Base-by-base conservation (phyloP, 768 basidiomycete species). In the Dioszegia hungarica region DNA sequence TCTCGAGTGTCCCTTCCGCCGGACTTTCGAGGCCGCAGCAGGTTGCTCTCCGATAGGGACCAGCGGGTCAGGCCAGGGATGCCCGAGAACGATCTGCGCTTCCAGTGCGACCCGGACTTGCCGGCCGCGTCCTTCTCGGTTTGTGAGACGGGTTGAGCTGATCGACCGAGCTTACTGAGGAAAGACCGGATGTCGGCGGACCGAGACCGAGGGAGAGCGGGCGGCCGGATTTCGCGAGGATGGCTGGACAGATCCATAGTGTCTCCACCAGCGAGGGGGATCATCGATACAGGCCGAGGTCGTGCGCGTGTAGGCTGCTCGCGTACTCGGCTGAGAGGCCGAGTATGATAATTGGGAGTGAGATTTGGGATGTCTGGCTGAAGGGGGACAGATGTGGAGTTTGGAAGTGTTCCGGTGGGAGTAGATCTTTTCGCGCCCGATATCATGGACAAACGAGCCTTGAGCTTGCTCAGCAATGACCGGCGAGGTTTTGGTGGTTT, bases 241-340 rank as follows among this genome's bases (percentile, higher is more conserved):
- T n/a, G n/a, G n/a, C n/a, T n/a, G n/a, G n/a, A n/a, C n/a, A n/a
- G n/a, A n/a, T n/a, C n/a, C n/a, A n/a, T n/a, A n/a, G n/a, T n/a
- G n/a, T n/a, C n/a, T n/a, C n/a, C n/a, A n/a, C n/a, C n/a, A 22
- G 47, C 47, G 4, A 49, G 31, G n/a, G 47, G 47, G 20, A 49
- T 28, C n/a, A 49, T 49, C n/a, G 47, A 49, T 24, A 49, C 33
- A 20, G 31, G 49, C 6, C 31, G 36, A 3, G 36, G 15, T 8
- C 31, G 49, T 2, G 3, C 11, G 22, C 8, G 39, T 17, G 6
- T 17, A 5, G 39, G 24, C n/a, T n/a, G n/a, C n/a, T n/a, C n/a
- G n/a, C 19, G 41, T 24, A 20, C 19, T 5, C 10, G 8, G 17
- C n/a, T 43, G 19, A 15, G 20, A 22, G 41, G 24, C 24, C 41